Evolutionary conservation across 1,284 basidiomycete genomes (phyloP).

Genomic region (Fistulinella cinereoalba): DNA sequence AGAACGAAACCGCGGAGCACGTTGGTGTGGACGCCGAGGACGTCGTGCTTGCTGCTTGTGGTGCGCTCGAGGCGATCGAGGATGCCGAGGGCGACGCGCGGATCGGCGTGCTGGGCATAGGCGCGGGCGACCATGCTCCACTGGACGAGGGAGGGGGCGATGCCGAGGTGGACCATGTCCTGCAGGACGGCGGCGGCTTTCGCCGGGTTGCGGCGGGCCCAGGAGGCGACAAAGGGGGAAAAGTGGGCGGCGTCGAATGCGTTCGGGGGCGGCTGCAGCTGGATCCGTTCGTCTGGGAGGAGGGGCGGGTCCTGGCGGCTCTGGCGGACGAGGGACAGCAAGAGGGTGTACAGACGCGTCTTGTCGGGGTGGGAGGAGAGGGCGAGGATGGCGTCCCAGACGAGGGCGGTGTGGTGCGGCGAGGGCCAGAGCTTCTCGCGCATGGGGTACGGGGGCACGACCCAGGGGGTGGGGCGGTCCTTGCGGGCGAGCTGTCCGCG

Average conservation of each 20-base stretch:
- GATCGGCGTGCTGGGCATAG: slow-evolving; percentile 18
- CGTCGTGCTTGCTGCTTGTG: too few relatives aligned
- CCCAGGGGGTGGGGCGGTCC: slow-evolving; percentile 5
- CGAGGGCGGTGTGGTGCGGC: slow-evolving; percentile 35
- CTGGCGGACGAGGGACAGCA: slow-evolving; percentile 18
- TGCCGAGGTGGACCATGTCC: slow-evolving; percentile 36
- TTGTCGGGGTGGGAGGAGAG: slow-evolving; percentile 10
- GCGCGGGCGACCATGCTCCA: slow-evolving; percentile 27
- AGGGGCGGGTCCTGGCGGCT: slow-evolving; percentile 3
- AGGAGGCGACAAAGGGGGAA: slow-evolving; percentile 26
- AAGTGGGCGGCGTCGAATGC: slow-evolving; percentile 30
- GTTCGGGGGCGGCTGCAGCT: slow-evolving; percentile 15
- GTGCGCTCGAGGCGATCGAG: slow-evolving; percentile 19
- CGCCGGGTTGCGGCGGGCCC: slow-evolving; percentile 15
- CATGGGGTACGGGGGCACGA: neutral
- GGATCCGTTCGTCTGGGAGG: neutral
- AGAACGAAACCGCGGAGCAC: slow-evolving; percentile 33
- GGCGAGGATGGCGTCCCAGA: slow-evolving; percentile 35
- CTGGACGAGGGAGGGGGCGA: slow-evolving; percentile 26
- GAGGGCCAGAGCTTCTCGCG: slow-evolving; percentile 35
- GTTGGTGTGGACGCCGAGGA: slow-evolving; percentile 28
- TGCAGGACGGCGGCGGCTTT: slow-evolving; percentile 25
- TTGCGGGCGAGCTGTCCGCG: slow-evolving; percentile 8
- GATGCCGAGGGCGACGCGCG: slow-evolving; percentile 20
- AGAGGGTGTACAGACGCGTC: slow-evolving; percentile 31